Conservation (phyloP, 192 early-diverging fungal species). For the Backusella sp. region DNA sequence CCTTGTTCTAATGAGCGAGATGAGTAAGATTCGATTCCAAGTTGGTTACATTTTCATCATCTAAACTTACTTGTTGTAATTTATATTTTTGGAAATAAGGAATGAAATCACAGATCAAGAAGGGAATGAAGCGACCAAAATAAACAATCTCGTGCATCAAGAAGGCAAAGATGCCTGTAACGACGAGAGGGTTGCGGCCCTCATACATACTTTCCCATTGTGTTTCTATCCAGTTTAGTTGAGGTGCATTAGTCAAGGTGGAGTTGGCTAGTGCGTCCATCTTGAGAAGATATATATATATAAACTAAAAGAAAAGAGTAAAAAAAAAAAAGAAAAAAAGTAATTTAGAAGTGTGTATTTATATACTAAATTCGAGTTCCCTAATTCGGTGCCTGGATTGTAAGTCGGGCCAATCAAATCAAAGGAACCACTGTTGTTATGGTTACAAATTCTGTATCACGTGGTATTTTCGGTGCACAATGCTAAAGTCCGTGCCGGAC, state of each 20-base stretch:
- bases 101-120: conserved; percentile 81
- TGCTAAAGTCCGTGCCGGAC: background rate
- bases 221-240: conserved; percentile 46
- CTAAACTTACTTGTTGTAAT: conserved; percentile 69
- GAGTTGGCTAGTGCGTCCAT: background rate
- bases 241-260: conserved; percentile 1
- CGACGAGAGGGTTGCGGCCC: conserved; percentile 69
- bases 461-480: background rate
- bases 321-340: background rate
- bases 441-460: background rate
- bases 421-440: background rate
- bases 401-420: background rate
- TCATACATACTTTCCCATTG: conserved; percentile 66
- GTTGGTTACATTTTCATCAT: background rate
- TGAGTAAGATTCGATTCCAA: background rate
- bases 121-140: conserved; percentile 92
- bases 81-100: conserved; percentile 87
- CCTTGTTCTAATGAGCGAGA: conserved; percentile 47
- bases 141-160: conserved; percentile 89
- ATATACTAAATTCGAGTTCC: background rate
- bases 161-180: conserved; percentile 77
- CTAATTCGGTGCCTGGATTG: background rate
- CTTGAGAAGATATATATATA: background rate
- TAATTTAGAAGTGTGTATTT: background rate
- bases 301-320: background rate